A percentile compares a stretch with the other conserved stretches of the same genome.
These are phyloP conservation scores for Talaromyces sp. DNA, from an alignment of 2,329 filamentous ascomycete genomes.

Conservation along the genomic window DNA sequence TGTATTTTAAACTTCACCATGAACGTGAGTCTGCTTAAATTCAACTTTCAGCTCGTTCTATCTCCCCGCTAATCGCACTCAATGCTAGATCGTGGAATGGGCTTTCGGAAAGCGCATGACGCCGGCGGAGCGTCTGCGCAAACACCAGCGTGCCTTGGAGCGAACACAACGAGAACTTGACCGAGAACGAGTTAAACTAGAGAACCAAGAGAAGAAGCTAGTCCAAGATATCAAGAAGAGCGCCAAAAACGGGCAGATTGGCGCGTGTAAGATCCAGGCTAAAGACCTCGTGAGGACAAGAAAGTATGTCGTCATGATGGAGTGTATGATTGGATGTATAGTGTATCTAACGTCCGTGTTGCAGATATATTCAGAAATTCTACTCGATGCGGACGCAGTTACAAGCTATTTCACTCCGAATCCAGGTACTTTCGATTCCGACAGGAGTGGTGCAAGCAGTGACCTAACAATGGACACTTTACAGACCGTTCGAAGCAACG, in stretches of 20 bases:
- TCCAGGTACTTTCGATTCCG: constrained; percentile 63
- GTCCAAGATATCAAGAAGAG: constrained; percentile 96
- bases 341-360: background rate
- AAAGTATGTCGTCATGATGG: constrained; percentile 47
- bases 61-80: constrained; percentile 21
- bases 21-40: constrained; percentile 36
- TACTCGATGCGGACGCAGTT: constrained; percentile 97
- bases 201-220: constrained; percentile 98
- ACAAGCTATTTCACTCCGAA: constrained; percentile 89
- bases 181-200: constrained; percentile 88
- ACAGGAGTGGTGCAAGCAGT: background rate
- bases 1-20: constrained; percentile 24
- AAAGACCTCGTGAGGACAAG: constrained; percentile 93
- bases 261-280: constrained; percentile 96
- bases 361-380: constrained; percentile 93
- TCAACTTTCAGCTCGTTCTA: background rate
- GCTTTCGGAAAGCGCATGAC: constrained; percentile 99
- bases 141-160: constrained; percentile 92
- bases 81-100: constrained; percentile 88
- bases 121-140: constrained; percentile 63
- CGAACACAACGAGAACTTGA: constrained; percentile 97
- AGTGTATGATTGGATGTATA: background rate
- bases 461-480: background rate
- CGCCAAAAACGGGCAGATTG: constrained; percentile 96
- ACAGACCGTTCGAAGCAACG: constrained; percentile 93